A percentile compares a stretch with the other conserved stretches of the same genome.
Evolutionary conservation across 148 eudicot species (phyloP).

Genomic region (Cornus controversa): DNA sequence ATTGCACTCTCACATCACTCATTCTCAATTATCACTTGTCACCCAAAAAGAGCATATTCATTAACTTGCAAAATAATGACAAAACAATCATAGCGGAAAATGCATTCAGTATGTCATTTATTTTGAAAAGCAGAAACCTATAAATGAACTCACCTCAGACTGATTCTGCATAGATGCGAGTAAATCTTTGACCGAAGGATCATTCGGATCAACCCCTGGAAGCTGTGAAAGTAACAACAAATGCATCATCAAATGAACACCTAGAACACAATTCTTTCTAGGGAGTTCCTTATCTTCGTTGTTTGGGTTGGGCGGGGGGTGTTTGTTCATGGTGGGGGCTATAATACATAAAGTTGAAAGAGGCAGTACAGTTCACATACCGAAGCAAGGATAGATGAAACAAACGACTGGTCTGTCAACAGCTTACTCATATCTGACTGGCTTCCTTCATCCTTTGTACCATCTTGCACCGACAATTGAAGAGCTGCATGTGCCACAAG

Average conservation of each 20-base stretch:
- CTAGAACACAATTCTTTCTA: neutral
- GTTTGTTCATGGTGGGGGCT: too few relatives aligned
- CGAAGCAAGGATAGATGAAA: conserved; percentile 80
- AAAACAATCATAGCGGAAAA: neutral
- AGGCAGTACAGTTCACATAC: conserved; percentile 33
- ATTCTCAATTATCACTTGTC: too few relatives aligned
- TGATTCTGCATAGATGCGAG: conserved; percentile 87
- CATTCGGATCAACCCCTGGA: conserved; percentile 98
- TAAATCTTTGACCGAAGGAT: conserved; percentile 79
- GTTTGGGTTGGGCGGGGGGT: neutral
- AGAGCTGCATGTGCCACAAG: conserved; percentile 60
- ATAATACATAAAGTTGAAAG: neutral
- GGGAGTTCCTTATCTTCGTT: too few relatives aligned
- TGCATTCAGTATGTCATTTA: neutral
- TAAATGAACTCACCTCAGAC: conserved; percentile 56
- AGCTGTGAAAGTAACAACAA: conserved; percentile 46
- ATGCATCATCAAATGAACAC: neutral
- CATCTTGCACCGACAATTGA: conserved; percentile 78
- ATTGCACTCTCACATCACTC: too few relatives aligned
- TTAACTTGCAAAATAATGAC: too few relatives aligned
- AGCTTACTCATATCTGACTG: conserved; percentile 71
- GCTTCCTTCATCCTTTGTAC: conserved; percentile 52
- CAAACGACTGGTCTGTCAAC: conserved; percentile 77
- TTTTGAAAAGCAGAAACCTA: neutral
- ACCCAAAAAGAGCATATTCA: too few relatives aligned